Base-by-base conservation (phyloP, 345 rosid species). In the Eucalyptus dawsonii region DNA sequence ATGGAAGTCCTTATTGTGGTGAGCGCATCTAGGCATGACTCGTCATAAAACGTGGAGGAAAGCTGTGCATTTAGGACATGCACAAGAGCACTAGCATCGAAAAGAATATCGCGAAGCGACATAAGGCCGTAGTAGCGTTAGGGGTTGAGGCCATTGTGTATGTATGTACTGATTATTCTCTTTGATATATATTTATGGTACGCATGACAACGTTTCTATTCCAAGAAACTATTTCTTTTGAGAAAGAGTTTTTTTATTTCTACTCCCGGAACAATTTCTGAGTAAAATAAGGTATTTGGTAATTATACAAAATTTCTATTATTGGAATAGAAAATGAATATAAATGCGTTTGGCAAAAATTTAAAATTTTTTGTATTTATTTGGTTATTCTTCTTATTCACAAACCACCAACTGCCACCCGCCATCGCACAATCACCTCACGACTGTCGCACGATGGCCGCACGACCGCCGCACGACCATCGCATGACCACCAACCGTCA, bases 11-110 rank as follows among this genome's bases (percentile, higher is more conserved):
- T 93, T 27, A 94, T 94, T 13, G 92, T 88, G 3, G 86, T 50
- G 24, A 94, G 92, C 11, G 94, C 97, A 62, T 88, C 89, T 4
- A 0, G 50, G 14, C 50, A 47, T 47, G 50, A 47, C 50, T 89
- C 80, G 87, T 91, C 93, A 47, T 95, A 95, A 89, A 94, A 95
- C 15, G 58, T 88, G 44, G 95, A n/a, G 56, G 93, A 90, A 29
- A 93, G 94, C 10, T 93, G 93, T 21, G 95, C 94, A 88, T 91
- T 89, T 87, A 80, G 88, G 90, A 34, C 58, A 31, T 34, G 42
- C 88, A 29, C 50, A 62, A 5, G 14, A 87, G 67, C 88, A 62
- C 53, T 42, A 87, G 37, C 81, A 87, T 29, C 3, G 3, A 42
- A 49, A 47, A 87, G 31, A 53, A 9, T 31, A 69, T 16, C 24